phyloP scores from a whole-genome alignment of 2,329 filamentous ascomycete genomes.

The Phialemonium atrogriseum region DNA sequence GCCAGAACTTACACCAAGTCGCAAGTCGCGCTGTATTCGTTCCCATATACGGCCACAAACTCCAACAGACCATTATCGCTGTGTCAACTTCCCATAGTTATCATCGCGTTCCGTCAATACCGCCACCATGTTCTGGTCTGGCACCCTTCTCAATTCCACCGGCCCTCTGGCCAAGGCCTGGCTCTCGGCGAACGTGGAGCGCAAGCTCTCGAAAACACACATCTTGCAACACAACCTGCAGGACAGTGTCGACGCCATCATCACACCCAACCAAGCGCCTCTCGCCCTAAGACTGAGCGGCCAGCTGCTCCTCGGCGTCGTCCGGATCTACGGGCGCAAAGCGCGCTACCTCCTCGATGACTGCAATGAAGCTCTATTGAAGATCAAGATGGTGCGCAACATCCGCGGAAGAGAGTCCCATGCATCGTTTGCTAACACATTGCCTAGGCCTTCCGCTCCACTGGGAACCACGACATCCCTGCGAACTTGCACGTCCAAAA shows the following conservation, averaged over 20 bases:
- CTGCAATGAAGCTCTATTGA: slow-evolving; percentile 93
- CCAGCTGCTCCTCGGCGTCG: slow-evolving; percentile 88
- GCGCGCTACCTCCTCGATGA: slow-evolving; percentile 93
- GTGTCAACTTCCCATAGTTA: neutral
- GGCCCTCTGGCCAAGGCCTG: slow-evolving; percentile 95
- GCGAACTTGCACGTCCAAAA: slow-evolving; percentile 71
- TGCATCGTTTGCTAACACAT: no score
- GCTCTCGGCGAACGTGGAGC: slow-evolving; percentile 96
- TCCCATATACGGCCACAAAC: neutral
- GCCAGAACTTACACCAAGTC: slow-evolving; percentile 1
- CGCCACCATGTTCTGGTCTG: slow-evolving; percentile 87
- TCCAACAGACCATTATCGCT: no score
- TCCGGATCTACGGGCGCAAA: slow-evolving; percentile 95
- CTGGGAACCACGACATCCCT: slow-evolving; percentile 92
- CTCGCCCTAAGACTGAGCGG: slow-evolving; percentile 92
- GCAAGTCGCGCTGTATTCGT: slow-evolving; percentile 2
- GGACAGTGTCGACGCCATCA: slow-evolving; percentile 91
- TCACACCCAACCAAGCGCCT: slow-evolving; percentile 84
- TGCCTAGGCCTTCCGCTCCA: slow-evolving; percentile 78
- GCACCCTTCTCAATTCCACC: slow-evolving; percentile 91
- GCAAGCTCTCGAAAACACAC: slow-evolving; percentile 95
- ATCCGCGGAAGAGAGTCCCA: no score
- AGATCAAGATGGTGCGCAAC: slow-evolving; percentile 88
- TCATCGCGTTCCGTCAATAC: slow-evolving; percentile 14
- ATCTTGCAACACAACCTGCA: slow-evolving; percentile 92